Conservation (phyloP, 768 basidiomycete species). For the Dacryopinax primogenitus region DNA sequence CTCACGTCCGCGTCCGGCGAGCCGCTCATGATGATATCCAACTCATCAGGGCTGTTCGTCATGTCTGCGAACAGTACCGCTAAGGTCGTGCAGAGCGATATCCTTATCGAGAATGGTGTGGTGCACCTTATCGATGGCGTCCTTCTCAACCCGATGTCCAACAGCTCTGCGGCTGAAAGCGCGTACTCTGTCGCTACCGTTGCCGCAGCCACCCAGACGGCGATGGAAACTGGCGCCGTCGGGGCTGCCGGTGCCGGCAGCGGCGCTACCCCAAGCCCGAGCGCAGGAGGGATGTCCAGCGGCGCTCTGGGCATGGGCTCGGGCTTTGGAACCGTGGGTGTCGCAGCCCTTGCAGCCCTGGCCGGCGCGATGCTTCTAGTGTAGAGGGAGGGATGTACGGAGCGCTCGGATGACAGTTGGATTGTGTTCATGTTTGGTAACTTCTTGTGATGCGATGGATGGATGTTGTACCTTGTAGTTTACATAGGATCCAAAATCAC, state of each 20-base stretch:
- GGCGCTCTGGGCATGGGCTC: too few species aligned
- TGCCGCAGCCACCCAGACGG: slow-evolving; percentile 19
- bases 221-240: slow-evolving; percentile 31
- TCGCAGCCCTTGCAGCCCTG: too few species aligned
- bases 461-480: too few species aligned
- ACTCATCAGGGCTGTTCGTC: slow-evolving; percentile 48
- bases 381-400: too few species aligned
- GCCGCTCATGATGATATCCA: slow-evolving; percentile 37
- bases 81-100: slow-evolving; percentile 44
- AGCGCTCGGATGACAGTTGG: too few species aligned
- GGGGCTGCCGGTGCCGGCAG: slow-evolving; percentile 21
- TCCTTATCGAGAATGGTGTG: slow-evolving; percentile 55
- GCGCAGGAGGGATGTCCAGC: too few species aligned
- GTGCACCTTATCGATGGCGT: slow-evolving; percentile 49
- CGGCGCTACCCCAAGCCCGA: slow-evolving; percentile 7
- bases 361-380: too few species aligned
- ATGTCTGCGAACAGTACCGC: slow-evolving; percentile 35
- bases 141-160: slow-evolving; percentile 34
- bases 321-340: too few species aligned
- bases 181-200: slow-evolving; percentile 28
- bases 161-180: slow-evolving; percentile 39
- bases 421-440: too few species aligned
- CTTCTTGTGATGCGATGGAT: too few species aligned
- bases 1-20: slow-evolving; percentile 48
- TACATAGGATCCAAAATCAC: too few species aligned